Evolutionary conservation across 768 basidiomycete genomes (phyloP), one percentile per base, ranked within the genome.

Genomic region (Tremella mesenterica): DNA sequence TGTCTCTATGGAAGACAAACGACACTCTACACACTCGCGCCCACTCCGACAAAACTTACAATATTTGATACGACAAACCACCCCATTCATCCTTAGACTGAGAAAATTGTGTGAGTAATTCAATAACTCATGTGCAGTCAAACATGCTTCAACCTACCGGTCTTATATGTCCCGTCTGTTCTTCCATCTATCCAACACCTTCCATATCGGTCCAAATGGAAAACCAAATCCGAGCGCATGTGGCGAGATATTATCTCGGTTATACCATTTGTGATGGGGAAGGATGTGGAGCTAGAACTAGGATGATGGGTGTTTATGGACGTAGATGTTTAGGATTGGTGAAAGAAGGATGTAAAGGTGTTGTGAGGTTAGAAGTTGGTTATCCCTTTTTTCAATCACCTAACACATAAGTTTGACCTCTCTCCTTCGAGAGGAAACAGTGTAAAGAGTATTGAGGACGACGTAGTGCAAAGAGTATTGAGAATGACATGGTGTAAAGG

Each of bases 251-350:
- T 73, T 97, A 99, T 67, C 82, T 95, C 64, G 83, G 83, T 1
- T 92, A 87, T 86, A 84, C 81, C 0, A 75, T 85, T 4, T 99
- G 95, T 73, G 80, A 90, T 61, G 95, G 96, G 57, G 76, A 81
- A 20, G 85, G 84, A 0, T 99, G 95, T 66, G 81, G 81, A 8
- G 78, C 82, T 55, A 80, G 86, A 31, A 91, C 93, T n/a, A 79
- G 95, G 18, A 86, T 84, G 79, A 93, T 96, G 88, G 79, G 86
- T 30, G 88, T 96, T 0, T 92, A 90, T 70, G 91, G 89, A 5
- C 80, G 83, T 28, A 77, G 84, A 46, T 99, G 95, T 70, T 69
- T 90, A 50, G 80, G 81, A 43, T 43, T 67, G 20, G 64, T 56
- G 6, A 74, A 71, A 26, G 63, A 64, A 5, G 81, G 79, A 9